Base-by-base conservation (phyloP, 345 rosid species). In the Aethionema arabicum region DNA sequence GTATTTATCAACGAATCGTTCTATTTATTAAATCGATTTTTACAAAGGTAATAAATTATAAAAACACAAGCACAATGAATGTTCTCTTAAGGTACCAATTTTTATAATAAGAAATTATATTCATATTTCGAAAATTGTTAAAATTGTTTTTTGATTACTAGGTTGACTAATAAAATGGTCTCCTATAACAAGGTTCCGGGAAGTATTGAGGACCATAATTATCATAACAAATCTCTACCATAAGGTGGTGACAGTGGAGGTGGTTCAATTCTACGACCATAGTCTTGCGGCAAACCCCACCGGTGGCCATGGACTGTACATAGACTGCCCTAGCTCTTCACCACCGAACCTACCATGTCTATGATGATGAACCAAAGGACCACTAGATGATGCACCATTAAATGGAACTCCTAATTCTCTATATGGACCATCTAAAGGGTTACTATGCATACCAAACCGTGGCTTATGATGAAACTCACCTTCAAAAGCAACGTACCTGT, bases 301-400 rank as follows among this genome's bases (percentile, higher is more conserved):
- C 15, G 5, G 36, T 33, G 15, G 38, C 27, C 27, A 21, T 21
- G 27, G 27, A 21, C 27, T 2, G 2, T 21, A 21, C 27, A 21
- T 21, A 2, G 27, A 21, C 6, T 2, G 38, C 43, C 14, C 38
- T 5, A 32, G 48, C 36, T 42, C 60, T 44, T 52, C 48, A 45
- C 50, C 56, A 46, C 27, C 13, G 12, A 38, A 31, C 14, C 55
- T 16, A 66, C 29, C 64, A 66, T 36, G 32, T 60, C 61, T 52
- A 44, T 5, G 46, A 6, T 5, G 46, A 6, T 41, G 42, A 56
- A 48, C 32, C 10, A 56, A 47, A 66, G 31, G 52, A 50, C 59
- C 54, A 50, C 41, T n/a, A 38, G 13, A 2, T 62, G 13, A 2
- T 62, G 31, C 31, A 29, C 14, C 32, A 3, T 53, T 53, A 43